Evolutionary conservation across 1,284 basidiomycete genomes (phyloP).

Genomic region (Exobasidium cylindrosporum): DNA sequence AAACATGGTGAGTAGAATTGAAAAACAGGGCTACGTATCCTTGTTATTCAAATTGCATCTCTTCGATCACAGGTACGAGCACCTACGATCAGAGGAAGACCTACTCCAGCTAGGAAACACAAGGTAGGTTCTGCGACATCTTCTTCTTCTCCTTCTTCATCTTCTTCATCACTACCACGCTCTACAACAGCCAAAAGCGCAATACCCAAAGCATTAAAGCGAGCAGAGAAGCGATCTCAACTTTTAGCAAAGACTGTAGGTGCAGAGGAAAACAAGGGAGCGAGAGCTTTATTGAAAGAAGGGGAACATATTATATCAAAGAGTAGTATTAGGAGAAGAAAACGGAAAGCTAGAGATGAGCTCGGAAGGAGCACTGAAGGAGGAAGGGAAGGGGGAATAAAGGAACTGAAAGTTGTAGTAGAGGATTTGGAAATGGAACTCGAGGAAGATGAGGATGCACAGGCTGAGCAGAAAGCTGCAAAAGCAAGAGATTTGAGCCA

Average conservation of each 20-base stretch:
- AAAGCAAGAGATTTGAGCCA: conserved; percentile 18
- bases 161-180: conserved; percentile 2
- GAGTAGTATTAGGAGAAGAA: conserved; percentile 36
- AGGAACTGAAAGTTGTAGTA: conserved; percentile 34
- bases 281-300: not conserved
- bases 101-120: not conserved
- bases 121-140: not conserved
- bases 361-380: conserved; percentile 33
- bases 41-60: too few relatives aligned
- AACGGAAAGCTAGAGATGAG: conserved; percentile 41
- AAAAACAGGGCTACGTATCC: too few relatives aligned
- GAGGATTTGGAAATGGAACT: conserved; percentile 22
- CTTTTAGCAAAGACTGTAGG: conserved; percentile 29
- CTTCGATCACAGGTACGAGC: not conserved
- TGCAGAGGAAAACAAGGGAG: conserved; percentile 22
- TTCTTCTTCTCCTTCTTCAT: not conserved
- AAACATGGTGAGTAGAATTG: not conserved
- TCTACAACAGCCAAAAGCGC: not conserved
- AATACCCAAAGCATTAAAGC: conserved; percentile 36
- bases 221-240: conserved; percentile 33
- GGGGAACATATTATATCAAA: conserved; percentile 24
- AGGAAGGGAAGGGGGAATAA: conserved; percentile 26
- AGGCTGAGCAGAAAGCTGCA: conserved; percentile 14
- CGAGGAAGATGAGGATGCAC: conserved; percentile 19
- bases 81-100: conserved; percentile 2